Evolutionary conservation across 2,329 filamentous ascomycete species (phyloP).

Genomic region (Penicillium sumatraense): DNA sequence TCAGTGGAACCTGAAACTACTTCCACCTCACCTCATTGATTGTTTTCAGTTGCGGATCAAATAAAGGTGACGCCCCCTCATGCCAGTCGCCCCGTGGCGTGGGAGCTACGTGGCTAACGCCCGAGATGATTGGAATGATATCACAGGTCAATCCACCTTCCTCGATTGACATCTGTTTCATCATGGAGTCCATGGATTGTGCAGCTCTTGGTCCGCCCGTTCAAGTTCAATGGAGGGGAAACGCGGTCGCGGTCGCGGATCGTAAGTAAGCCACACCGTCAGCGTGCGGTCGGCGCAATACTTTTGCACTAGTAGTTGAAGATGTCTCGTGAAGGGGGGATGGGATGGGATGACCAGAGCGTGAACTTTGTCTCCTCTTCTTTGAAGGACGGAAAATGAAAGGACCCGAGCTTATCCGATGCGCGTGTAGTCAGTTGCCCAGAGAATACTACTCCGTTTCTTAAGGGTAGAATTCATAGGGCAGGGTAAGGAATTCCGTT

Average conservation of each 20-base stretch:
- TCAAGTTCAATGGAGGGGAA: no score
- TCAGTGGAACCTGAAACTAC: constrained; percentile 1
- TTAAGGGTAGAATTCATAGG: not conserved
- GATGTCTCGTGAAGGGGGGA: not conserved
- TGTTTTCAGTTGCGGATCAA: constrained; percentile 1
- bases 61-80: constrained; percentile 8
- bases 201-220: not conserved
- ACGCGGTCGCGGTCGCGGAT: not conserved
- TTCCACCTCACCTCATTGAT: not conserved
- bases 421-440: not conserved
- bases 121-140: constrained; percentile 5
- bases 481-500: not conserved
- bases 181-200: not conserved
- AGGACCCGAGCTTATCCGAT: not conserved
- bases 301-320: not conserved
- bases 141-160: constrained; percentile 1
- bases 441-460: not conserved
- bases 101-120: constrained; percentile 1
- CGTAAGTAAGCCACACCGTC: constrained; percentile 4
- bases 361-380: not conserved
- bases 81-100: not conserved
- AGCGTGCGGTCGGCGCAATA: not conserved
- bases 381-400: not conserved
- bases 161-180: not conserved
- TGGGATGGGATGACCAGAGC: not conserved